Evolutionary conservation across 768 basidiomycete species (phyloP).

Genomic region (Collybia sordida): DNA sequence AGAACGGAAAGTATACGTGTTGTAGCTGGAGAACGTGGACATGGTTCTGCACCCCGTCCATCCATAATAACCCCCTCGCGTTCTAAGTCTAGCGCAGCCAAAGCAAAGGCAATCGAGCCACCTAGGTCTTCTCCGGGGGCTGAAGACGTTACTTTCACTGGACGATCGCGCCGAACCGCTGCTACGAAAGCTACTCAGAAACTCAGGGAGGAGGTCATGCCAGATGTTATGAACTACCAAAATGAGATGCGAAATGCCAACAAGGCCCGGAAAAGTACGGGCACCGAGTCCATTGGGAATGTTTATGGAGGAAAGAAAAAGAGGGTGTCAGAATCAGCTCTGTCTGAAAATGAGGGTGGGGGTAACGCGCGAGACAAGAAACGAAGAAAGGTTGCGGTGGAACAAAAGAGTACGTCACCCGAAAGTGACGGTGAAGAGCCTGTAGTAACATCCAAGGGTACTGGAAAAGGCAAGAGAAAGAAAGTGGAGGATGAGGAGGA

Average conservation of each 20-base stretch:
- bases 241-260: conserved; percentile 56
- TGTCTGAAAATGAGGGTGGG: neutral
- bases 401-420: conserved; percentile 7
- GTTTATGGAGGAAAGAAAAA: conserved; percentile 16
- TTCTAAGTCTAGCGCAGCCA: neutral
- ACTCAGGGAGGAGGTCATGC: conserved; percentile 72
- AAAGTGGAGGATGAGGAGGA: conserved; percentile 12
- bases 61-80: conserved; percentile 2
- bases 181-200: conserved; percentile 47
- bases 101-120: conserved; percentile 5
- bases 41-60: conserved; percentile 8
- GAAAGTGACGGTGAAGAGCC: neutral
- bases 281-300: conserved; percentile 4
- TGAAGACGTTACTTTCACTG: conserved; percentile 11
- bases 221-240: conserved; percentile 70
- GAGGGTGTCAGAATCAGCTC: conserved; percentile 15
- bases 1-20: conserved; percentile 27
- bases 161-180: conserved; percentile 35
- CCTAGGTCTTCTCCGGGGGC: conserved; percentile 12
- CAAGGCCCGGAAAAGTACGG: conserved; percentile 31
- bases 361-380: conserved; percentile 8
- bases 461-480: conserved; percentile 18
- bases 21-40: conserved; percentile 22
- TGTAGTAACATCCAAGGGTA: neutral
- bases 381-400: conserved; percentile 3